Evolutionary conservation across 140 eudicot genomes (phyloP).

Genomic region (Ambrosia hybrid): DNA sequence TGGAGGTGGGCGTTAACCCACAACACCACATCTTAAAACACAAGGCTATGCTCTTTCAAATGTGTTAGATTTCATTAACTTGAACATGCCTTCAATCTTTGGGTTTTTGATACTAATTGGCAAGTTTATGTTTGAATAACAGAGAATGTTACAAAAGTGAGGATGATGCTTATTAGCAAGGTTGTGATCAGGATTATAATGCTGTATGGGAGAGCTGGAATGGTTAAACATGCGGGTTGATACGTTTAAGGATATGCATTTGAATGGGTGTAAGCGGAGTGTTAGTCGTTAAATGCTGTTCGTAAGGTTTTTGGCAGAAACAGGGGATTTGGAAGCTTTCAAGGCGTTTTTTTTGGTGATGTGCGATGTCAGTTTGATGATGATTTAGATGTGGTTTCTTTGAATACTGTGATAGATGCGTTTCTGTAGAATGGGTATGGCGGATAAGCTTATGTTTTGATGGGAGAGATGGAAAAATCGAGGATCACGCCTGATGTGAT

Average conservation of each 20-base stretch:
- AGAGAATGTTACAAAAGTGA: too few relatives aligned
- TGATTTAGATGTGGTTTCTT: conserved; percentile 50
- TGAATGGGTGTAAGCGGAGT: conserved; percentile 57
- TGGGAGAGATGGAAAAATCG: conserved; percentile 64
- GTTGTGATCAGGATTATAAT: conserved; percentile 65
- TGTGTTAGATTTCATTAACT: too few relatives aligned
- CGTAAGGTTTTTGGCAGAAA: conserved; percentile 58
- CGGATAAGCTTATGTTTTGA: conserved; percentile 57
- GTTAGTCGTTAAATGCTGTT: conserved; percentile 74
- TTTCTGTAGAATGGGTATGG: conserved; percentile 61
- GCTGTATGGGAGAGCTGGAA: conserved; percentile 88
- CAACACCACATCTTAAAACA: neutral
- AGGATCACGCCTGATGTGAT: conserved; percentile 33
- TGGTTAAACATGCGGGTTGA: conserved; percentile 61
- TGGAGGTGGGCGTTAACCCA: neutral
- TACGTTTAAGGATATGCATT: conserved; percentile 74
- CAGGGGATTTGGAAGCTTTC: conserved; percentile 50
- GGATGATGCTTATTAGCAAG: too few relatives aligned
- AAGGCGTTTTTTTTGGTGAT: conserved; percentile 47
- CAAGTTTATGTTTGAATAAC: too few relatives aligned
- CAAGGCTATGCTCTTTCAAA: too few relatives aligned
- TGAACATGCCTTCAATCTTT: too few relatives aligned
- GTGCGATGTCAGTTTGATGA: conserved; percentile 40
- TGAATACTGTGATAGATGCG: conserved; percentile 71
- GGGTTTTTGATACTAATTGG: too few relatives aligned